Base-by-base conservation (phyloP, 1,284 basidiomycete genomes). In the Cutaneotrichosporon mucoides region DNA sequence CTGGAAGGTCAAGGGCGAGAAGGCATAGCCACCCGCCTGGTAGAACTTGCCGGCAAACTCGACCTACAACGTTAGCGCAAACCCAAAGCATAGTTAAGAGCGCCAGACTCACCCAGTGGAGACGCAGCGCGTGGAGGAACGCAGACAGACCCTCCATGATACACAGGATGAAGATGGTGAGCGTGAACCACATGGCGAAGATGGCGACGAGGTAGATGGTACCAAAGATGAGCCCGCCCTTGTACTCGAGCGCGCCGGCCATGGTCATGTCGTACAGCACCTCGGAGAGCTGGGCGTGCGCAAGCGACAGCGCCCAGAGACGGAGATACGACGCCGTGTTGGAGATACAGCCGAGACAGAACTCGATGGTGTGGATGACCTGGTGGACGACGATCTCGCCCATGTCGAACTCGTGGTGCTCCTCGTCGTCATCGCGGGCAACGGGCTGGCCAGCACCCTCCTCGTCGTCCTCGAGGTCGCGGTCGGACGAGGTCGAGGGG, bases 261-360 rank as follows among this genome's bases (percentile, higher is more conserved):
- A 95, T 68, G 0, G 90, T 92, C 92, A 94, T 93, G 56, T 75
- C 76, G 88, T 91, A 95, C 59, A 95, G 79, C 50, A 99, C 96
- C 78, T 97, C 94, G 54, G 92, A 95, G 33, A 99, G 83, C 79
- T 99, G 96, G 11, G 96, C 93, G 79, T 99, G 95, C 7, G 95
- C 95, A 52, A 99, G 85, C 37, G 96, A 99, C 8, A 99, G 84
- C 24, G 96, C 96, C 95, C 95, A 99, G 42, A 99, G 84, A 79
- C 95, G 95, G 55, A 99, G 87, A 80, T 99, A 99, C 24, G 94
- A 98, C 7, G 95, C 96, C 67, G 96, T 99, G 80, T 99, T 97
- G 66, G 96, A 99, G 75, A 99, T 97, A 79, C 95, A 97, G 16
- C 94, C 76, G 87, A 99, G 85, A 75, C 95, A 98, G 82, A 98